A percentile compares a stretch with the other conserved stretches of the same genome.
Evolutionary conservation across 2,329 filamentous ascomycete species (phyloP).

Genomic region (Periconia digitata): DNA sequence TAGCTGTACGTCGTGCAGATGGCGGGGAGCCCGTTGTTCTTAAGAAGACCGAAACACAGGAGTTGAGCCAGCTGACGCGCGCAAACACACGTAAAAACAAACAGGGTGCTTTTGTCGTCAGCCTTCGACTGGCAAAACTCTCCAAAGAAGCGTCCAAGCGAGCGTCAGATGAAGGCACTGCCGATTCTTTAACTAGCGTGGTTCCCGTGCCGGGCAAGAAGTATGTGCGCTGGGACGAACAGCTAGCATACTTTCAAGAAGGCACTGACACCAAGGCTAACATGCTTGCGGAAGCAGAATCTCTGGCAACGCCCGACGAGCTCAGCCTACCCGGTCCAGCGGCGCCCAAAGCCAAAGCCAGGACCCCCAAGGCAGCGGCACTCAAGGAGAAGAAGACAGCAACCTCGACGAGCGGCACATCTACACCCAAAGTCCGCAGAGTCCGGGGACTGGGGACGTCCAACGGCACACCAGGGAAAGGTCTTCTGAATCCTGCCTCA

Average conservation of each 20-base stretch:
- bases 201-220: conserved; percentile 28
- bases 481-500: conserved; percentile 28
- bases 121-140: conserved; percentile 47
- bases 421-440: conserved; percentile 37
- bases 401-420: conserved; percentile 20
- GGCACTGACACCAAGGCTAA: conserved; percentile 30
- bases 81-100: conserved; percentile 56
- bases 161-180: conserved; percentile 6
- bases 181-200: background rate
- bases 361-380: conserved; percentile 21
- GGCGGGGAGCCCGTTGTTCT: conserved; percentile 47
- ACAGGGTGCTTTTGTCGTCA: conserved; percentile 47
- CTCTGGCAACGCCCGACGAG: conserved; percentile 36
- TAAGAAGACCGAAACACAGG: conserved; percentile 53
- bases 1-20: conserved; percentile 48
- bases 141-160: conserved; percentile 25
- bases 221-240: conserved; percentile 51
- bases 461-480: conserved; percentile 44
- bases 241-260: conserved; percentile 50
- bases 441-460: conserved; percentile 35
- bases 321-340: conserved; percentile 23
- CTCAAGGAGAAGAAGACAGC: conserved; percentile 29
- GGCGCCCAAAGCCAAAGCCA: conserved; percentile 26
- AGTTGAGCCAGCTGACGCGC: conserved; percentile 48
- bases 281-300: conserved; percentile 31